Evolutionary conservation across 2,329 filamentous ascomycete species (phyloP), one percentile per base, ranked within the genome.

Genomic region (Magnaporthales sp.): DNA sequence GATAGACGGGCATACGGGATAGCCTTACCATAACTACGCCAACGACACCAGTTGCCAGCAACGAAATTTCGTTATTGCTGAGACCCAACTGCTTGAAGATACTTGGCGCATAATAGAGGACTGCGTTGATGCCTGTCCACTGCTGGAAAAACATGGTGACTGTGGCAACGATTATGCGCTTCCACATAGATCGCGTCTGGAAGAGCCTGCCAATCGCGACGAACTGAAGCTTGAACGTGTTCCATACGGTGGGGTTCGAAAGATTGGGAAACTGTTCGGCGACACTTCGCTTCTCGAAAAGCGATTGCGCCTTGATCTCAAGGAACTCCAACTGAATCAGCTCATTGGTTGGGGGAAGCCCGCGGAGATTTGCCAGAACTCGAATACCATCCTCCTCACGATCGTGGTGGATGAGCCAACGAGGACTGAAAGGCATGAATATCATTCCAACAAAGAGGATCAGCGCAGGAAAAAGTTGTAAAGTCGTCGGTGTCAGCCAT

Each of bases 391-490:
- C 90, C 0, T 82, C 82, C 72, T 93, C 89, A 46, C 89, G 87
- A 67, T 79, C 80, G 71, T 91, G 88, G 74, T 92, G 87, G 9
- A 91, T 78, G 1, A 94, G 83, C 90, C 90, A 93, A 70, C 91
- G 83, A 0, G 91, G 91, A 0, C 86, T 90, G 77, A 90, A 92
- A 0, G 91, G 91, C 89, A 93, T 91, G 77, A 91, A 91, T 11
- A 90, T 73, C 84, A 93, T 93, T 51, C 91, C 90, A 11, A 83
- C 71, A 30, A 89, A 85, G 1, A 94, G 83, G 4, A 92, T 71
- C 1, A 88, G 71, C 0, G 89, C 90, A 0, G 90, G 90, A 0
- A 82, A 80, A 3, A 93, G 80, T 72, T 94, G 91, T 0, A 93
- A 80, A 70, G 85, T 88, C 64, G 92, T 86, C 0, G 91, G 91